These are phyloP conservation scores for Inonotus obliquus DNA, from an alignment of 1,284 basidiomycete genomes.

Conservation along the genomic window DNA sequence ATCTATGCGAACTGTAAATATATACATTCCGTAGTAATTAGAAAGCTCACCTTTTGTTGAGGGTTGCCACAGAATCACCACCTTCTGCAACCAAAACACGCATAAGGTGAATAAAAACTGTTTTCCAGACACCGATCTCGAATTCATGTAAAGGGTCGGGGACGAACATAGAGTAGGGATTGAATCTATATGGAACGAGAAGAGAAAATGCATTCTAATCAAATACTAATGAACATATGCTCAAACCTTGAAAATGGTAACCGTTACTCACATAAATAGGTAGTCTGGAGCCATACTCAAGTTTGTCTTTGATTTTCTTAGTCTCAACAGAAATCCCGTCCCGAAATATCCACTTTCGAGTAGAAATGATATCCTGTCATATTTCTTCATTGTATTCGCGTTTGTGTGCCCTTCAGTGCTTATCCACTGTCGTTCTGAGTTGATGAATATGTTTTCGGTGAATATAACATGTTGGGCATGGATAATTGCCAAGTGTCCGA, in stretches of 20 bases:
- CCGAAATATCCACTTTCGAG: conserved; percentile 19
- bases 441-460: conserved; percentile 22
- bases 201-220: conserved; percentile 23
- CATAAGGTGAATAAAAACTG: conserved; percentile 26
- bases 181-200: conserved; percentile 20
- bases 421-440: conserved; percentile 24
- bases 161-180: conserved; percentile 22
- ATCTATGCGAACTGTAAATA: conserved; percentile 18
- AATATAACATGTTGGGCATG: conserved; percentile 28
- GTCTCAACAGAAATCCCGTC: conserved; percentile 16
- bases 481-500: conserved; percentile 24
- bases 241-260: conserved; percentile 11
- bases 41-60: not conserved
- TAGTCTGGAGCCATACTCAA: conserved; percentile 15
- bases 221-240: conserved; percentile 3
- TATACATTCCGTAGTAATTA: too few species aligned
- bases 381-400: conserved; percentile 1
- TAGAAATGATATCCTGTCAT: conserved; percentile 14
- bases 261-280: conserved; percentile 20
- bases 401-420: not conserved
- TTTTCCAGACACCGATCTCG: conserved; percentile 28
- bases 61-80: not conserved
- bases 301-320: conserved; percentile 10
- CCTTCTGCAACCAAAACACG: conserved; percentile 20
- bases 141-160: conserved; percentile 27